phyloP scores from a whole-genome alignment of 129 eudicot genomes.

The Artemisia argyi region DNA sequence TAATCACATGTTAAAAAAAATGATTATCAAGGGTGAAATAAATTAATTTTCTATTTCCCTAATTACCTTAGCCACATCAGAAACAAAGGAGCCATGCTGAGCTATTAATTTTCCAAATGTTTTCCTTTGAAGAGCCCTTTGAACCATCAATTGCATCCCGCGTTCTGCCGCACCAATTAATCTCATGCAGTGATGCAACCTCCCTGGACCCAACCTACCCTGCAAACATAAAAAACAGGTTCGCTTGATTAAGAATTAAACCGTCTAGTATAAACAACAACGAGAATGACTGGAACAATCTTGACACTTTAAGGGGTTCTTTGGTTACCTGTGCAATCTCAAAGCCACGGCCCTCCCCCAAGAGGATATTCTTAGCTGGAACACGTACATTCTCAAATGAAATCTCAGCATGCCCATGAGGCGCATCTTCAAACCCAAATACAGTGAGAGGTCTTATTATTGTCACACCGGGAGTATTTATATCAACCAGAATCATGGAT shows the following conservation, averaged over 20 bases:
- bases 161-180: constrained; percentile 98
- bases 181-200: constrained; percentile 99
- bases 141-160: constrained; percentile 92
- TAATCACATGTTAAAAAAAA: too few relatives aligned
- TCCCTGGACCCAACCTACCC: constrained; percentile 99
- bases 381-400: constrained; percentile 74
- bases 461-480: constrained; percentile 74
- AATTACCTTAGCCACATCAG: constrained; percentile 85
- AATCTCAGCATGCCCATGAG: constrained; percentile 98
- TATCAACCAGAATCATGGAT: constrained; percentile 92
- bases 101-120: constrained; percentile 90
- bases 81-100: constrained; percentile 87
- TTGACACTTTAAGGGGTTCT: not conserved
- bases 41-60: not conserved
- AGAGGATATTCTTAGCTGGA: constrained; percentile 75
- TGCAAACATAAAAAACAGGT: constrained; percentile 25
- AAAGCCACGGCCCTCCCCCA: constrained; percentile 97
- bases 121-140: constrained; percentile 78
- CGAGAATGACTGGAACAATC: not conserved
- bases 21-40: too few relatives aligned
- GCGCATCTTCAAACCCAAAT: constrained; percentile 97
- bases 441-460: constrained; percentile 81
- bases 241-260: not conserved
- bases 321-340: constrained; percentile 90
- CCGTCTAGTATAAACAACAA: not conserved